Evolutionary conservation across 768 basidiomycete species (phyloP).

Genomic region (Mrakia gelida): DNA sequence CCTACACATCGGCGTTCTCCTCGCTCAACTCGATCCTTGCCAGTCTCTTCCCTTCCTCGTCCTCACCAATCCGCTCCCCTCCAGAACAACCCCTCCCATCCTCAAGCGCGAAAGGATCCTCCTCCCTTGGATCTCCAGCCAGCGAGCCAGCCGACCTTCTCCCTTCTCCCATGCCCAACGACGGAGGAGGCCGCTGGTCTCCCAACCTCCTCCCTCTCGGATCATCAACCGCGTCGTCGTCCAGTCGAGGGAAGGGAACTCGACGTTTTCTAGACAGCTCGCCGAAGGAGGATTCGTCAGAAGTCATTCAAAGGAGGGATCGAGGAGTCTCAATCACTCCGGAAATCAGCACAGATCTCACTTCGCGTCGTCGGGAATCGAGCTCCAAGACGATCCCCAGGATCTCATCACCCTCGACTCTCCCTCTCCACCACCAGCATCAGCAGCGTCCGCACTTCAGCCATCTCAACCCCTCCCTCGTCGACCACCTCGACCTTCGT

Average conservation of each 20-base stretch:
- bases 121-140: neutral
- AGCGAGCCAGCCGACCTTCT: neutral
- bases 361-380: too few relatives aligned
- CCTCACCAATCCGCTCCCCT: constrained; percentile 8
- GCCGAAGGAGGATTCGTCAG: too few relatives aligned
- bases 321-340: too few relatives aligned
- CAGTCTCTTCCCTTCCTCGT: neutral
- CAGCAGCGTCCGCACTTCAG: too few relatives aligned
- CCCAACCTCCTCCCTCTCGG: neutral
- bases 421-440: too few relatives aligned
- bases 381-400: too few relatives aligned
- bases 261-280: too few relatives aligned
- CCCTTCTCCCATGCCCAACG: neutral
- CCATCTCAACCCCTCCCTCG: too few relatives aligned
- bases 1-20: neutral
- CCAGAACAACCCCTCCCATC: constrained; percentile 8
- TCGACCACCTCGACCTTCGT: too few relatives aligned
- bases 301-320: too few relatives aligned
- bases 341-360: too few relatives aligned
- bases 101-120: constrained; percentile 21
- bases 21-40: neutral
- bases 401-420: too few relatives aligned
- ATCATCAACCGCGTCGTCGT: neutral
- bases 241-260: neutral
- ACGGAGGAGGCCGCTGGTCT: neutral